Conservation (phyloP, 345 rosid genomes). For the Triadica sebifera region DNA sequence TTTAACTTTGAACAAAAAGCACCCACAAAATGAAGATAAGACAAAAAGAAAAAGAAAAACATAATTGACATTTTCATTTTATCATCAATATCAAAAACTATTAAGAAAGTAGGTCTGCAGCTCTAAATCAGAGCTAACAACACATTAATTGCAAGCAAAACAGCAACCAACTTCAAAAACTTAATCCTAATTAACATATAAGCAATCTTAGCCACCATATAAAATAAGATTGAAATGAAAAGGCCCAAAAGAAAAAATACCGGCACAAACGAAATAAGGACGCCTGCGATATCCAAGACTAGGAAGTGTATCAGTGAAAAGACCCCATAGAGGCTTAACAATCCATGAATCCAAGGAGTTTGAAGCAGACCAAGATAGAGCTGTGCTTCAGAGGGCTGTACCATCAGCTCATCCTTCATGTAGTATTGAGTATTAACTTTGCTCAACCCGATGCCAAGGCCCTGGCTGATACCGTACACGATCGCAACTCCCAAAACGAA, state of each 20-base stretch:
- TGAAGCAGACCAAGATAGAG: conserved; percentile 46
- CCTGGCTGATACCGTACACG: conserved; percentile 66
- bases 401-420: conserved; percentile 66
- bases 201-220: neutral
- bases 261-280: conserved; percentile 64
- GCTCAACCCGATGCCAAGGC: conserved; percentile 50
- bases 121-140: neutral
- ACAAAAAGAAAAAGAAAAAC: neutral
- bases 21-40: too few species aligned
- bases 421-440: conserved; percentile 62
- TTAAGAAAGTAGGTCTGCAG: neutral
- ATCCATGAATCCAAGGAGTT: conserved; percentile 73
- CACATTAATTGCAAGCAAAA: neutral
- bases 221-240: neutral
- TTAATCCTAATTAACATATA: neutral
- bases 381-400: conserved; percentile 71
- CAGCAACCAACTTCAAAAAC: neutral
- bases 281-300: conserved; percentile 54
- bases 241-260: conserved; percentile 21
- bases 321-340: conserved; percentile 73
- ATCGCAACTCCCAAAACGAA: conserved; percentile 60
- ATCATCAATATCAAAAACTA: neutral
- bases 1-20: neutral
- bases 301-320: conserved; percentile 62
- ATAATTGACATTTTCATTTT: neutral